Conservation (phyloP, 2,329 filamentous ascomycete species). For the Teratosphaeria gauchensis region DNA sequence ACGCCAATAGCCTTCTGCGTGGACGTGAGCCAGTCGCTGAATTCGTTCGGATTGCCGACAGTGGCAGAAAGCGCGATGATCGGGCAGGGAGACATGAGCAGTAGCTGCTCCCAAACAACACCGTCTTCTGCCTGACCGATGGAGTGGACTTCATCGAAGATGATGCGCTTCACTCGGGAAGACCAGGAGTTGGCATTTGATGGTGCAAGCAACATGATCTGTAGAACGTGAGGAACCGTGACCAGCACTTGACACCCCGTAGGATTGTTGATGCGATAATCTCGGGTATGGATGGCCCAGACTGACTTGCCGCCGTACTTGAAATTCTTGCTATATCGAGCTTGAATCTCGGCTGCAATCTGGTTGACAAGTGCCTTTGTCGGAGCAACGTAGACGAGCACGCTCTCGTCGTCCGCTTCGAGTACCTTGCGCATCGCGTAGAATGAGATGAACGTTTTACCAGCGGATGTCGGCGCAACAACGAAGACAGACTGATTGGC, state of each 20-base stretch:
- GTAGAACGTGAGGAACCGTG: constrained; percentile 67
- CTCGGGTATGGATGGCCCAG: constrained; percentile 69
- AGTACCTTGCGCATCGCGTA: constrained; percentile 74
- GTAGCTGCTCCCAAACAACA: constrained; percentile 67
- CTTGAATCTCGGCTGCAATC: constrained; percentile 69
- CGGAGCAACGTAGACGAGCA: constrained; percentile 70
- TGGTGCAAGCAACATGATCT: constrained; percentile 64
- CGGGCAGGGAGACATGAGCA: constrained; percentile 64
- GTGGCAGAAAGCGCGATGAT: constrained; percentile 74
- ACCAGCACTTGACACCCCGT: constrained; percentile 65
- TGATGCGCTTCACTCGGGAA: constrained; percentile 59
- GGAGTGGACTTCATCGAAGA: constrained; percentile 75
- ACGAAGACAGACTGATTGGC: constrained; percentile 61
- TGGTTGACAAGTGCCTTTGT: constrained; percentile 78
- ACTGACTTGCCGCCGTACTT: constrained; percentile 54
- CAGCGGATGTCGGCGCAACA: constrained; percentile 67
- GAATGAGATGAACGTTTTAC: constrained; percentile 77
- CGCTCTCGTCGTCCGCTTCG: constrained; percentile 55
- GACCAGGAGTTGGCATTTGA: constrained; percentile 60
- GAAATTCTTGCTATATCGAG: constrained; percentile 59
- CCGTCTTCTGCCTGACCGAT: constrained; percentile 70
- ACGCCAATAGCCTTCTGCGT: constrained; percentile 56
- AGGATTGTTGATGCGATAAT: constrained; percentile 65
- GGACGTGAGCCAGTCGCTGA: constrained; percentile 53
- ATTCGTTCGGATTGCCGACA: constrained; percentile 63